These are phyloP conservation scores for Acanthamoeba royreba DNA, from an alignment of 208 protist species.

Conservation along the genomic window DNA sequence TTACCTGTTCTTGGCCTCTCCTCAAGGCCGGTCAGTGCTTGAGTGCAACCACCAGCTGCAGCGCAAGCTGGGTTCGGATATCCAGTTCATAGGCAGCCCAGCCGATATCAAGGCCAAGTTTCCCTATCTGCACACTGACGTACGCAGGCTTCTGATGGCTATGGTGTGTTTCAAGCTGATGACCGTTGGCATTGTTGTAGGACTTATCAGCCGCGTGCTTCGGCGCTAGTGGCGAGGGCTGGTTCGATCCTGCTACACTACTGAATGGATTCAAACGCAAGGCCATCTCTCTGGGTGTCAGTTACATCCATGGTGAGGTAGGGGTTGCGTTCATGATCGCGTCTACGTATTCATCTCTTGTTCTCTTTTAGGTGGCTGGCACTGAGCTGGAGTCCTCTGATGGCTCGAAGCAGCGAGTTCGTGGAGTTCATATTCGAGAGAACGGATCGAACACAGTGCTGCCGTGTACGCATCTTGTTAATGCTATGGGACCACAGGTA, in stretches of 20 bases:
- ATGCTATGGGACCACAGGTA: background rate
- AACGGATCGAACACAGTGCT: background rate
- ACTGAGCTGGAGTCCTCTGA: background rate
- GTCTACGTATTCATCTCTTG: no score
- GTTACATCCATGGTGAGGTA: background rate
- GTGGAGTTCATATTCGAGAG: background rate
- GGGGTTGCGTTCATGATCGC: no score
- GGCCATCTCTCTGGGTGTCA: background rate
- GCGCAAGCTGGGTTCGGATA: background rate
- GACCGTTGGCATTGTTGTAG: background rate
- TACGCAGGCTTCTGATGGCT: background rate
- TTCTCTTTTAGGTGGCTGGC: background rate
- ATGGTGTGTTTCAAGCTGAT: background rate
- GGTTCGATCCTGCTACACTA: slow-evolving; percentile 5
- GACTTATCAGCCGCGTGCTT: background rate
- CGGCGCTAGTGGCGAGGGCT: background rate
- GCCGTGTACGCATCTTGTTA: background rate
- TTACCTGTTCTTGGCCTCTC: slow-evolving; percentile 4
- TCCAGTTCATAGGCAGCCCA: background rate
- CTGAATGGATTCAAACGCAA: slow-evolving; percentile 7
- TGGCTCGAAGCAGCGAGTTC: background rate
- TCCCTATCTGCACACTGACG: slow-evolving; percentile 23
- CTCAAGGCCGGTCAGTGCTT: background rate
- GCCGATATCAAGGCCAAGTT: background rate
- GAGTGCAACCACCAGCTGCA: slow-evolving; percentile 19